Percentiles rank a stretch among this genome's conserved stretches.
Evolutionary conservation across 768 basidiomycete species (phyloP).

Genomic region (Porphyrellus cyaneotinctus): DNA sequence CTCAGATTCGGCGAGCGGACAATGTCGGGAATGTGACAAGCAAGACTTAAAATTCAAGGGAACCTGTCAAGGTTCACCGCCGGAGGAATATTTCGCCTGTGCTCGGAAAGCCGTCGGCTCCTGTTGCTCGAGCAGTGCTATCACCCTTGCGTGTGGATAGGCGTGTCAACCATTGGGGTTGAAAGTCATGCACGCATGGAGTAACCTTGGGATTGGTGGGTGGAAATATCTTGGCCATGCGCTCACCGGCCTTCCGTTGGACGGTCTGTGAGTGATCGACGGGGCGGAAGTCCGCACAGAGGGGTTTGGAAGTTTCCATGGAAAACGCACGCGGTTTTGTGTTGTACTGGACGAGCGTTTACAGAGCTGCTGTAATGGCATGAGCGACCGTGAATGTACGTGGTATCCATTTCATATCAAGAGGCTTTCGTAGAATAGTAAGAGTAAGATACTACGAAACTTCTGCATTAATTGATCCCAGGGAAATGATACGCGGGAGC

Average conservation of each 20-base stretch:
- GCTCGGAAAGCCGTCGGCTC: neutral
- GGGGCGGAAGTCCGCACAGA: conserved; percentile 4
- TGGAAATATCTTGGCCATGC: neutral
- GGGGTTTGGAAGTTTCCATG: conserved; percentile 4
- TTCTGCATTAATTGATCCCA: conserved; percentile 1
- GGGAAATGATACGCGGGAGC: conserved; percentile 3
- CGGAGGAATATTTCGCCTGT: neutral
- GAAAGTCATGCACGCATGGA: neutral
- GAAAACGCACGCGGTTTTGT: neutral
- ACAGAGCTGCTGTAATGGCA: neutral
- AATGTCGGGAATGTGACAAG: neutral
- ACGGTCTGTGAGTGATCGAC: neutral
- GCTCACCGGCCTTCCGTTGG: neutral
- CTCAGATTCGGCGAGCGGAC: conserved; percentile 1
- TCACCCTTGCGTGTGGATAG: conserved; percentile 5
- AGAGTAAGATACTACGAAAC: neutral
- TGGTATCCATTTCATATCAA: neutral
- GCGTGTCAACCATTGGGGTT: neutral
- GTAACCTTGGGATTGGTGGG: conserved; percentile 5
- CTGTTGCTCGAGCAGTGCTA: neutral
- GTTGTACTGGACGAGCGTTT: neutral
- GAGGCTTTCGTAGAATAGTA: neutral
- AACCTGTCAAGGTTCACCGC: neutral
- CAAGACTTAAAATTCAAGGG: neutral
- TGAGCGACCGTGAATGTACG: neutral